These are phyloP conservation scores for Clarireedia homoeocarpa DNA, from an alignment of 2,329 filamentous ascomycete genomes.

Conservation along the genomic window DNA sequence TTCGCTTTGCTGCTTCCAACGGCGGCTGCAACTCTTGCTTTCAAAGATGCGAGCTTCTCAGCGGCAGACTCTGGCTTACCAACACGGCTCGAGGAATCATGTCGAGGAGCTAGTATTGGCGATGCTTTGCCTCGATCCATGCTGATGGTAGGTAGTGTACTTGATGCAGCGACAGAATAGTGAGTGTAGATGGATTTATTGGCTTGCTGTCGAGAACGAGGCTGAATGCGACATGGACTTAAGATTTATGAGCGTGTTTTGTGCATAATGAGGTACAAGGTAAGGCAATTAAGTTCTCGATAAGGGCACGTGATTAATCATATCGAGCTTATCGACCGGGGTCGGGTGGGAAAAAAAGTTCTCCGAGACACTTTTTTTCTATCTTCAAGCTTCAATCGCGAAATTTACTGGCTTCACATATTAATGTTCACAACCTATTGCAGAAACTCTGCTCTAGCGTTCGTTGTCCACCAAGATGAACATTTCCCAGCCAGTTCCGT, in stretches of 20 bases:
- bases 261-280: not conserved
- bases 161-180: not conserved
- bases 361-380: slow-evolving; percentile 8
- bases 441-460: slow-evolving; percentile 9
- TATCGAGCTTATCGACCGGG: slow-evolving; percentile 5
- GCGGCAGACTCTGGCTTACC: slow-evolving; percentile 50
- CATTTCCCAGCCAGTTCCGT: slow-evolving; percentile 73
- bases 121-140: slow-evolving; percentile 46
- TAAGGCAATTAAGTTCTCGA: not conserved
- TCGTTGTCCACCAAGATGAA: slow-evolving; percentile 44
- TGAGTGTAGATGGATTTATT: not conserved
- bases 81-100: slow-evolving; percentile 46
- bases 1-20: slow-evolving; percentile 46
- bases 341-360: slow-evolving; percentile 7
- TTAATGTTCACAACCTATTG: slow-evolving; percentile 6
- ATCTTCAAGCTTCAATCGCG: slow-evolving; percentile 1
- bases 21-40: slow-evolving; percentile 70
- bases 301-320: not conserved
- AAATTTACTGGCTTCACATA: not conserved
- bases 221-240: too few relatives aligned
- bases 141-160: not conserved
- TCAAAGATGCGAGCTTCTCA: slow-evolving; percentile 67
- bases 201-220: too few relatives aligned
- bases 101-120: slow-evolving; percentile 47
- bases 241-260: too few relatives aligned